Evolutionary conservation across 495 filamentous ascomycete genomes (phyloP).

Genomic region (Jackrogersella multiformis): DNA sequence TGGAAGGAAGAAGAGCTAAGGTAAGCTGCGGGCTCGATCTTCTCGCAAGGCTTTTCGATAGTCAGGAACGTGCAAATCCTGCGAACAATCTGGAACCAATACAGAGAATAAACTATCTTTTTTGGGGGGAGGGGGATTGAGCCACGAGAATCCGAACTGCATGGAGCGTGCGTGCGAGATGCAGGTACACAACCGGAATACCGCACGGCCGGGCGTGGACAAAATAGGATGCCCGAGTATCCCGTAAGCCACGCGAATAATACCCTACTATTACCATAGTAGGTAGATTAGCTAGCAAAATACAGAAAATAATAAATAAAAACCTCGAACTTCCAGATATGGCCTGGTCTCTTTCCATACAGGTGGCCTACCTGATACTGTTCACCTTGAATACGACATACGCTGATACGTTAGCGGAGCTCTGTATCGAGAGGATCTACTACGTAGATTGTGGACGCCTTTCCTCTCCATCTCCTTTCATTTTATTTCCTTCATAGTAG

Average conservation of each 20-base stretch:
- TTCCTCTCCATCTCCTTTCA: constrained; percentile 5
- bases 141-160: constrained; percentile 37
- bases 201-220: constrained; percentile 20
- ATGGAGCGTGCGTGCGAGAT: constrained; percentile 24
- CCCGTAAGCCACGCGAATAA: constrained; percentile 32
- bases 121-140: constrained; percentile 9
- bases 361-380: constrained; percentile 1
- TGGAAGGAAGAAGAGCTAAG: constrained; percentile 12
- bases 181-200: constrained; percentile 35
- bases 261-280: no score
- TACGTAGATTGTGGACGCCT: background rate
- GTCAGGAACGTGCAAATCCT: constrained; percentile 31
- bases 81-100: constrained; percentile 11
- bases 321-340: constrained; percentile 28
- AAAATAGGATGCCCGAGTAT: constrained; percentile 15
- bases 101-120: constrained; percentile 7
- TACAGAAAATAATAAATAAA: no score
- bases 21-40: constrained; percentile 14
- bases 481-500: no score
- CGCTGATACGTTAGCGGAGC: background rate
- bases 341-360: constrained; percentile 11
- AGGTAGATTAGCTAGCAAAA: constrained; percentile 6
- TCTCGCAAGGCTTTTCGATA: constrained; percentile 35
- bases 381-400: background rate
- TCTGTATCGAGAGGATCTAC: background rate